A percentile compares a stretch with the other conserved stretches of the same genome.
Conservation (phyloP, 768 basidiomycete species). For the Thelephora ganbajun region DNA sequence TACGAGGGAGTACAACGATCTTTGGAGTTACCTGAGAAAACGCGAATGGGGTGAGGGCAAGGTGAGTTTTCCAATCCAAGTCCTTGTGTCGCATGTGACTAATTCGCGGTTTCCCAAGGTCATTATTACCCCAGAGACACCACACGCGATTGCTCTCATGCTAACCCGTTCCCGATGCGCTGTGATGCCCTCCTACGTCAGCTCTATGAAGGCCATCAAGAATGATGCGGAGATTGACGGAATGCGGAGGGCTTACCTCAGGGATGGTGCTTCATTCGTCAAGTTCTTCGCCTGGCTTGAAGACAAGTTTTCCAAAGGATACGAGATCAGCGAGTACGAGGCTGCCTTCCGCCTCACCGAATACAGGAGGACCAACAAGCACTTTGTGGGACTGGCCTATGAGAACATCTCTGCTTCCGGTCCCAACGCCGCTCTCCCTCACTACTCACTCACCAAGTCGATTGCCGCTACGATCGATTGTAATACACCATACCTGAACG, state of each 20-base stretch:
- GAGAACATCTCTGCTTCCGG: slow-evolving; percentile 85
- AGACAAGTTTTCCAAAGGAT: slow-evolving; percentile 57
- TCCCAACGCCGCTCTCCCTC: slow-evolving; percentile 86
- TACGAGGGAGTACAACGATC: slow-evolving; percentile 53
- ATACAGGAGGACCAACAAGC: slow-evolving; percentile 53
- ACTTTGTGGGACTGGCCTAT: slow-evolving; percentile 78
- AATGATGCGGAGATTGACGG: slow-evolving; percentile 79
- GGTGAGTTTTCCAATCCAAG: slow-evolving; percentile 23
- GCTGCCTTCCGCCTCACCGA: slow-evolving; percentile 75
- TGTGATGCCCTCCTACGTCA: slow-evolving; percentile 52
- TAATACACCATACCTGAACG: slow-evolving; percentile 80
- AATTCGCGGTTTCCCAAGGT: slow-evolving; percentile 22
- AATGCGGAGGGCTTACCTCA: slow-evolving; percentile 67
- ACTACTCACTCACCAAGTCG: slow-evolving; percentile 69
- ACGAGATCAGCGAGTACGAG: slow-evolving; percentile 84
- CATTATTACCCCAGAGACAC: slow-evolving; percentile 58
- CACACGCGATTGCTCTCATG: slow-evolving; percentile 77
- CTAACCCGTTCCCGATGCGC: slow-evolving; percentile 74
- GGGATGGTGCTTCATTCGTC: slow-evolving; percentile 80
- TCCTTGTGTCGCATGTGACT: slow-evolving; percentile 2
- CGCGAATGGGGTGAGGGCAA: slow-evolving; percentile 74
- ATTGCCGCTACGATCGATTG: slow-evolving; percentile 62
- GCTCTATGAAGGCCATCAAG: slow-evolving; percentile 77
- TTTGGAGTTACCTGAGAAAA: slow-evolving; percentile 67
- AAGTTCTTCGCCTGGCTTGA: slow-evolving; percentile 90